phyloP scores from a whole-genome alignment of 495 filamentous ascomycete genomes.

The Penicillium odoratum region DNA sequence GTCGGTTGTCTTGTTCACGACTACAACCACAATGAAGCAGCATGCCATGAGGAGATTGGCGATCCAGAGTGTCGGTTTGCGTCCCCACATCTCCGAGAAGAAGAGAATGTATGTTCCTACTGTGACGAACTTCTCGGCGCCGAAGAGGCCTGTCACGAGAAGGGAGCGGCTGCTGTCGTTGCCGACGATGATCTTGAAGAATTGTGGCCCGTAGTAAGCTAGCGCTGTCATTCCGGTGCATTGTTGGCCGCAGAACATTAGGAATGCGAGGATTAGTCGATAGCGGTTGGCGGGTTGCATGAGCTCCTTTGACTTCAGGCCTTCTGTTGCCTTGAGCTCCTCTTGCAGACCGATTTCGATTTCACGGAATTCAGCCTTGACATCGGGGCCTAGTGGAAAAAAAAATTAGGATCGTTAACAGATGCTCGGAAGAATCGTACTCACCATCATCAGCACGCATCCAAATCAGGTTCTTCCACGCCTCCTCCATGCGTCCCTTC shows the following conservation, averaged over 20 bases:
- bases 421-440: background rate
- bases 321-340: slow-evolving; percentile 44
- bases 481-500: slow-evolving; percentile 50
- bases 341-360: slow-evolving; percentile 44
- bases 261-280: slow-evolving; percentile 37
- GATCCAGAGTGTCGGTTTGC: slow-evolving; percentile 52
- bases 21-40: slow-evolving; percentile 50
- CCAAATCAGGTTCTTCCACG: slow-evolving; percentile 46
- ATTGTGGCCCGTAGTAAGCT: slow-evolving; percentile 49
- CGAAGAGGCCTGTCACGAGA: slow-evolving; percentile 52
- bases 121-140: slow-evolving; percentile 48
- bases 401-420: background rate
- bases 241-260: slow-evolving; percentile 41
- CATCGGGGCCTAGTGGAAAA: slow-evolving; percentile 19
- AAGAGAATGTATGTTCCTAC: slow-evolving; percentile 48
- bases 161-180: slow-evolving; percentile 37
- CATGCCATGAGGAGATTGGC: slow-evolving; percentile 49
- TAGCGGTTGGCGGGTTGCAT: slow-evolving; percentile 46
- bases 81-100: slow-evolving; percentile 56
- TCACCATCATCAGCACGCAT: slow-evolving; percentile 46
- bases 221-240: slow-evolving; percentile 46
- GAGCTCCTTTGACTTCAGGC: slow-evolving; percentile 44
- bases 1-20: slow-evolving; percentile 37
- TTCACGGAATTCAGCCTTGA: slow-evolving; percentile 46
- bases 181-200: slow-evolving; percentile 48